phyloP scores from a whole-genome alignment of 345 rosid species.

The Brassica cretica region DNA sequence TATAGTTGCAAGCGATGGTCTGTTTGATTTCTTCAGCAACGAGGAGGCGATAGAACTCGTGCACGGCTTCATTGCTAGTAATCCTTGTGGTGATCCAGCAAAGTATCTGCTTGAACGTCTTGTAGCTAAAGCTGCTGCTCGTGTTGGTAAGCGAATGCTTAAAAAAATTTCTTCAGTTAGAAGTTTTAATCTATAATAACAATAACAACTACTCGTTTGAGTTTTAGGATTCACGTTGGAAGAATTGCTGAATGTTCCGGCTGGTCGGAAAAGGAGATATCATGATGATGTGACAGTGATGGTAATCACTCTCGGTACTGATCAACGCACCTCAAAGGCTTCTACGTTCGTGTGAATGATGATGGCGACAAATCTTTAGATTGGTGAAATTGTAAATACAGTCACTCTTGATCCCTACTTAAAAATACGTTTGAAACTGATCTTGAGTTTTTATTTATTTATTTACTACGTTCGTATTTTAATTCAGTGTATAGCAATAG shows the following conservation, averaged over 20 bases:
- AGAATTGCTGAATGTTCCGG: conserved; percentile 87
- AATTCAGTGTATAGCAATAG: not conserved
- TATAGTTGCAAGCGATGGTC: conserved; percentile 88
- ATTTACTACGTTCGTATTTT: conserved; percentile 9
- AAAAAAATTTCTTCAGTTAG: not conserved
- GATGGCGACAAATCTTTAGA: conserved; percentile 27
- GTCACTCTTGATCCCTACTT: conserved; percentile 6
- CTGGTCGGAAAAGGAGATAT: conserved; percentile 91
- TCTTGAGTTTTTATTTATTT: conserved; percentile 1
- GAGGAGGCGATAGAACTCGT: conserved; percentile 80
- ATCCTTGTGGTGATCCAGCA: conserved; percentile 88
- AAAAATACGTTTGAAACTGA: conserved; percentile 10
- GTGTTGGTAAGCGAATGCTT: conserved; percentile 60
- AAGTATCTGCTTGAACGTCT: conserved; percentile 82
- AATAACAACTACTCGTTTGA: not conserved
- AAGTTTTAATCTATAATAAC: not conserved
- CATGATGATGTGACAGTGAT: conserved; percentile 94
- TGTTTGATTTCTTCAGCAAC: conserved; percentile 82
- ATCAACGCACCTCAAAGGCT: conserved; percentile 85
- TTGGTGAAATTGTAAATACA: conserved; percentile 29
- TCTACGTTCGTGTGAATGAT: conserved; percentile 55
- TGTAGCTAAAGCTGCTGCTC: conserved; percentile 75
- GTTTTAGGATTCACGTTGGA: conserved; percentile 77
- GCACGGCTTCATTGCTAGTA: conserved; percentile 52
- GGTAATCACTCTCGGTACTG: conserved; percentile 77